A percentile compares a stretch with the other conserved stretches of the same genome.
These are phyloP conservation scores for baker's yeast (Saccharomyces cerevisiae) DNA, from an alignment of 805 yeast genomes.

Conservation along the genomic window DNA sequence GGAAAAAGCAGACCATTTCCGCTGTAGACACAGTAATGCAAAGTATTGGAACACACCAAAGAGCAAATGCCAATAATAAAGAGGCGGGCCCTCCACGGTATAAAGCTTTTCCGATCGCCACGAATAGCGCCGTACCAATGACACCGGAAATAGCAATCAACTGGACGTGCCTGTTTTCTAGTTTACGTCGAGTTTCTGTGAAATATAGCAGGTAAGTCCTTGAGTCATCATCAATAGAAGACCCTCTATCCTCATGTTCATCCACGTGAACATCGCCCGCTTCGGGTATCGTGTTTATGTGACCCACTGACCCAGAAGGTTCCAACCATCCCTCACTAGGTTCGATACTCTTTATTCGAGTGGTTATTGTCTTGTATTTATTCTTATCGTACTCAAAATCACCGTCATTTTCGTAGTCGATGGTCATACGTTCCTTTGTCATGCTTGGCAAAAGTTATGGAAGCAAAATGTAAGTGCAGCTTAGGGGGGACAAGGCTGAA, in stretches of 20 bases:
- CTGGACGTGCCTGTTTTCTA: slow-evolving; percentile 66
- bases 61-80: slow-evolving; percentile 51
- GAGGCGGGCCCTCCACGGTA: slow-evolving; percentile 64
- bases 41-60: slow-evolving; percentile 66
- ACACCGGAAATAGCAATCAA: slow-evolving; percentile 75
- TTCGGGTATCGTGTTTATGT: background rate
- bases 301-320: background rate
- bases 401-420: background rate
- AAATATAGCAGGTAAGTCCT: slow-evolving; percentile 12
- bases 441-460: background rate
- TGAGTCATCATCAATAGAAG: slow-evolving; percentile 4
- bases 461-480: background rate
- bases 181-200: slow-evolving; percentile 37
- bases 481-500: background rate
- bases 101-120: slow-evolving; percentile 59
- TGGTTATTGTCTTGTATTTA: background rate
- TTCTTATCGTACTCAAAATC: background rate
- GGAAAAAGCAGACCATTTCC: slow-evolving; percentile 70
- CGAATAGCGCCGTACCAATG: slow-evolving; percentile 74
- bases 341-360: background rate
- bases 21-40: slow-evolving; percentile 64
- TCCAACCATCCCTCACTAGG: background rate
- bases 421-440: background rate
- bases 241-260: slow-evolving; percentile 4
- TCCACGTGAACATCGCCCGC: background rate